Evolutionary conservation across 73 alveolate species (phyloP), one percentile per base, ranked within the genome.

Genomic region (Uronychia setigera): DNA sequence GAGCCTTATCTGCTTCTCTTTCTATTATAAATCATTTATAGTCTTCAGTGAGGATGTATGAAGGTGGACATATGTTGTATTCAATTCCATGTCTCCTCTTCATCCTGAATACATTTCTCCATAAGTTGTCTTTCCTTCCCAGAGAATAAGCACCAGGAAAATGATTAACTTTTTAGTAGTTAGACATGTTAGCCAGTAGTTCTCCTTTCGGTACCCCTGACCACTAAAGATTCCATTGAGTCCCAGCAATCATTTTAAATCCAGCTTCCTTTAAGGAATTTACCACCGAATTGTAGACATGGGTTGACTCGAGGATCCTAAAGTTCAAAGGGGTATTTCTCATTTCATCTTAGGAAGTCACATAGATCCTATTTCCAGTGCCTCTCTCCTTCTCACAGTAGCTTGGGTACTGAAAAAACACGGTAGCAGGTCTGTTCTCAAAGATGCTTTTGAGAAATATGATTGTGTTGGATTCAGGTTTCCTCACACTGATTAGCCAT

Each of bases 71-170:
- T 0, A 84, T 77, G 81, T 84, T 77, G 57, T 31, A 84, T 14
- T 84, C 86, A 33, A n/a, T n/a, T 1, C 81, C 82, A 33, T n/a
- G 93, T 80, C 90, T 94, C 78, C 91, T 84, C 87, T 93, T 88
- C 93, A 92, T 77, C 76, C 92, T 87, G 32, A 86, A 84, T 35
- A 91, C 87, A 85, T 92, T 94, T 75, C 84, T 89, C 95, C 98
- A 95, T 79, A 97, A 87, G 82, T 92, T 94, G 91, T 97, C 99
- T 88, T 97, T 97, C 78, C 99, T 92, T 67, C 99, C 98, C 31
- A 97, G 80, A 59, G 93, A 89, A 95, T 93, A 91, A 32, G 96
- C 87, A 60, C 95, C 96, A 58, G 99, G 99, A 86, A 96, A 96
- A 89, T 96, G 99, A 85, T 96, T 96, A 26, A 92, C 86, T 81